A percentile compares a stretch with the other conserved stretches of the same genome.
phyloP scores from a whole-genome alignment of 306 rosid species.

The Ormosia emarginata region DNA sequence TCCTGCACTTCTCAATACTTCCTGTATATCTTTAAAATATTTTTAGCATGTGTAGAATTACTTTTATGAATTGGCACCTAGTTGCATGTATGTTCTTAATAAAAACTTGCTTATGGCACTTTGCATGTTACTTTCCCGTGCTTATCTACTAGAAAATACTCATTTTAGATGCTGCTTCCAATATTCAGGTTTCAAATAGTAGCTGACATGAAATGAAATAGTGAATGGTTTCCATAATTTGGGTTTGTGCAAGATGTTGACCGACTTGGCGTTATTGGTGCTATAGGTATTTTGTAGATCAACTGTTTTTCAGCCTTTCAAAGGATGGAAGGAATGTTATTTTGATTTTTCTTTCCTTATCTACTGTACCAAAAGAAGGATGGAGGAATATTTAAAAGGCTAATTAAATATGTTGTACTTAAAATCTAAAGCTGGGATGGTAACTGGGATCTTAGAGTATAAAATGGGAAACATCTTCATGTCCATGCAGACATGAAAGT shows the following conservation, averaged over 20 bases:
- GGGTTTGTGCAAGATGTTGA: conserved; percentile 93
- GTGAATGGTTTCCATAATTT: conserved; percentile 59
- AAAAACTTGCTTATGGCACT: neutral
- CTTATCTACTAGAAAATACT: neutral
- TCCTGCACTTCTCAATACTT: neutral
- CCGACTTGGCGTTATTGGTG: conserved; percentile 93
- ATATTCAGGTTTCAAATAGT: conserved; percentile 80
- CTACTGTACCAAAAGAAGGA: too few relatives aligned
- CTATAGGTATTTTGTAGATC: conserved; percentile 55
- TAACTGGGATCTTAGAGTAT: neutral
- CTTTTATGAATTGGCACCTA: neutral
- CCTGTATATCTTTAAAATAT: neutral
- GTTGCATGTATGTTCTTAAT: neutral
- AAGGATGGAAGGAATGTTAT: neutral
- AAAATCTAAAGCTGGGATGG: neutral
- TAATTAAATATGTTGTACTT: neutral
- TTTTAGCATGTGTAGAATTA: neutral
- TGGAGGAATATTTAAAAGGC: neutral
- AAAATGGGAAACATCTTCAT: neutral
- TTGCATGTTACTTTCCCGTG: neutral
- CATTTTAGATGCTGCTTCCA: neutral
- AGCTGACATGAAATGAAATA: conserved; percentile 48
- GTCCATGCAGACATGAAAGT: too few relatives aligned
- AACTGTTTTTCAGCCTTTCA: neutral
- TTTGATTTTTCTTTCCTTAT: too few relatives aligned